Percentiles rank a stretch among this genome's conserved stretches.
phyloP scores from a whole-genome alignment of 306 rosid genomes.

The Medicago lupulina region DNA sequence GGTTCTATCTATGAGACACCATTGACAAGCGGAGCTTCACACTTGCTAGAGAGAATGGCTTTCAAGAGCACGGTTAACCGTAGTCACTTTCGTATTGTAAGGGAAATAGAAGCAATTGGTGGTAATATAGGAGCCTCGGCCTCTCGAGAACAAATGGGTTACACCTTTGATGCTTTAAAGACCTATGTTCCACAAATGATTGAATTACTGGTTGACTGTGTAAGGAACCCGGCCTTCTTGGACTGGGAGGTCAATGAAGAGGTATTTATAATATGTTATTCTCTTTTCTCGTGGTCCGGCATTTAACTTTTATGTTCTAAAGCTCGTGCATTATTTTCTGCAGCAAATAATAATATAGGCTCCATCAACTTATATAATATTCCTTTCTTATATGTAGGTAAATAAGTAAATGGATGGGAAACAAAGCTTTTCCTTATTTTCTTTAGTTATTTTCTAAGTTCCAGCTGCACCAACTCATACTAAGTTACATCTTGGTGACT shows the following conservation, averaged over 20 bases:
- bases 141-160: conserved; percentile 96
- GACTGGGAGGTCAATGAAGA: conserved; percentile 98
- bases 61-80: conserved; percentile 92
- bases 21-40: conserved; percentile 80
- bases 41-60: conserved; percentile 92
- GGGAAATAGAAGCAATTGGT: conserved; percentile 97
- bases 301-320: conserved; percentile 32
- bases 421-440: conserved; percentile 19
- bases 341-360: background rate
- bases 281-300: conserved; percentile 8
- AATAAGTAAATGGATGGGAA: conserved; percentile 1
- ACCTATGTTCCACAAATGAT: conserved; percentile 94
- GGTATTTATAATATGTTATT: conserved; percentile 55
- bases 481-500: background rate
- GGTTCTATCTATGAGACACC: conserved; percentile 95
- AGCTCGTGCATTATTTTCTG: conserved; percentile 23
- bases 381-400: background rate
- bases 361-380: background rate
- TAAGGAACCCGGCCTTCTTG: conserved; percentile 90
- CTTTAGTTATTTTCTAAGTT: conserved; percentile 8
- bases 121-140: conserved; percentile 91
- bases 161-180: conserved; percentile 91
- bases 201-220: conserved; percentile 82
- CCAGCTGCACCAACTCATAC: conserved; percentile 12
- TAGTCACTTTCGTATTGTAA: conserved; percentile 90